Percentiles rank a stretch among this genome's conserved stretches.
These are phyloP conservation scores for Lolium multiflorum DNA, from an alignment of 176 grass and related monocot genomes.

Conservation along the genomic window DNA sequence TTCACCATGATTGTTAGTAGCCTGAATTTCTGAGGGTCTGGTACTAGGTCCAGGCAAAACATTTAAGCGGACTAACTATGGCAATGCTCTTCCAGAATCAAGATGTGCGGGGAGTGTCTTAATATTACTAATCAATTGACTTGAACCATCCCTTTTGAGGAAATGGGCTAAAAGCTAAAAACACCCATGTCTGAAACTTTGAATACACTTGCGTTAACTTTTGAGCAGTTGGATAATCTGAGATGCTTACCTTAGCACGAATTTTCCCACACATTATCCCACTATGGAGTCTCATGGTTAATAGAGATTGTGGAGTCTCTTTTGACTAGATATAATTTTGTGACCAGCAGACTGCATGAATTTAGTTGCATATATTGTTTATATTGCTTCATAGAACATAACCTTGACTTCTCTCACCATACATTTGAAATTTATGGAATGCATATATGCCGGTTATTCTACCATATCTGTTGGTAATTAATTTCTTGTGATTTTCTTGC, in stretches of 20 bases:
- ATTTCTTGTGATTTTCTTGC: not conserved
- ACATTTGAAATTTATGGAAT: not conserved
- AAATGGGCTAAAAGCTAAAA: not conserved
- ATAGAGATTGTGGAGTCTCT: not conserved
- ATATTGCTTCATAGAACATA: not conserved
- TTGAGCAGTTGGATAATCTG: too few species aligned
- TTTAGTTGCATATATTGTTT: not conserved
- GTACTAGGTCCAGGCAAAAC: not conserved
- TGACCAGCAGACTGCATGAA: not conserved
- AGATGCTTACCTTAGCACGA: not conserved
- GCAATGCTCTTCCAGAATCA: not conserved
- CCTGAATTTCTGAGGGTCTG: not conserved
- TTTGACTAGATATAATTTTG: slow-evolving; percentile 10
- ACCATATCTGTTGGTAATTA: not conserved
- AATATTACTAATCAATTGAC: not conserved
- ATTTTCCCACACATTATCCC: not conserved
- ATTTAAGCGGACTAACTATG: not conserved
- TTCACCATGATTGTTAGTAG: not conserved
- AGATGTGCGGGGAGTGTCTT: not conserved
- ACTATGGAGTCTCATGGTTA: not conserved
- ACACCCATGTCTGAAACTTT: not conserved
- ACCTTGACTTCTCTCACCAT: not conserved
- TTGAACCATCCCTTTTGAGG: not conserved
- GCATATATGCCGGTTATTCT: not conserved
- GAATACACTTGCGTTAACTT: too few species aligned